Evolutionary conservation across 2,329 filamentous ascomycete genomes (phyloP).

Genomic region (Sarocladiaceae sp.): DNA sequence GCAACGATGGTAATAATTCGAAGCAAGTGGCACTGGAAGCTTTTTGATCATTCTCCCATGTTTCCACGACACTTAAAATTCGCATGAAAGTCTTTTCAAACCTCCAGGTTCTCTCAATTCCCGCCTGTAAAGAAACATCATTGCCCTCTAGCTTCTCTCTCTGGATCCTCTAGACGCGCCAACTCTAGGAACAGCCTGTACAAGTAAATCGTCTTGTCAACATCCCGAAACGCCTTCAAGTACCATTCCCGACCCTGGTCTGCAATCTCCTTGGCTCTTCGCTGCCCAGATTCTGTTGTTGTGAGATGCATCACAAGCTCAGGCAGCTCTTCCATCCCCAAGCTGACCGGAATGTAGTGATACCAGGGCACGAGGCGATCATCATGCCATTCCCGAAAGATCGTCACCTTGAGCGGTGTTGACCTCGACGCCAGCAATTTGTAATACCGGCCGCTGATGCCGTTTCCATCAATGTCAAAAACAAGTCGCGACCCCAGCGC

Average conservation of each 20-base stretch:
- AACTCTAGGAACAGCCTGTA: background rate
- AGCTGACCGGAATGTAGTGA: conserved; percentile 49
- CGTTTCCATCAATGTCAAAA: conserved; percentile 51
- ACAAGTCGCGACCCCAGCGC: conserved; percentile 33
- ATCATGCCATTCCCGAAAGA: conserved; percentile 52
- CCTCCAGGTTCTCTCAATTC: no score
- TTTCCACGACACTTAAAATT: no score
- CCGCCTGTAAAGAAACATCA: no score
- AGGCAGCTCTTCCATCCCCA: conserved; percentile 42
- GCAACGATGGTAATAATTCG: no score
- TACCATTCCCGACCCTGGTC: conserved; percentile 50
- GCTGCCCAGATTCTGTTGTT: conserved; percentile 37
- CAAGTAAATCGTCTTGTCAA: conserved; percentile 33
- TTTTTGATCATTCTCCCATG: no score
- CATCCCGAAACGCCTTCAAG: conserved; percentile 43
- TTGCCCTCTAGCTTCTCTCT: background rate
- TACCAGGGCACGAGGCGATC: conserved; percentile 49
- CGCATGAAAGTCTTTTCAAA: no score
- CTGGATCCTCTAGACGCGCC: background rate
- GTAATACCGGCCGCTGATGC: conserved; percentile 47
- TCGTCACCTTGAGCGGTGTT: conserved; percentile 42
- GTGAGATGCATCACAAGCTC: conserved; percentile 43
- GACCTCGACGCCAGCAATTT: conserved; percentile 40
- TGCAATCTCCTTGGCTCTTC: conserved; percentile 44
- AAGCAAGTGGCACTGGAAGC: no score